Conservation (phyloP, 805 yeast genomes). For the Hermanozyma aechmeae region DNA sequence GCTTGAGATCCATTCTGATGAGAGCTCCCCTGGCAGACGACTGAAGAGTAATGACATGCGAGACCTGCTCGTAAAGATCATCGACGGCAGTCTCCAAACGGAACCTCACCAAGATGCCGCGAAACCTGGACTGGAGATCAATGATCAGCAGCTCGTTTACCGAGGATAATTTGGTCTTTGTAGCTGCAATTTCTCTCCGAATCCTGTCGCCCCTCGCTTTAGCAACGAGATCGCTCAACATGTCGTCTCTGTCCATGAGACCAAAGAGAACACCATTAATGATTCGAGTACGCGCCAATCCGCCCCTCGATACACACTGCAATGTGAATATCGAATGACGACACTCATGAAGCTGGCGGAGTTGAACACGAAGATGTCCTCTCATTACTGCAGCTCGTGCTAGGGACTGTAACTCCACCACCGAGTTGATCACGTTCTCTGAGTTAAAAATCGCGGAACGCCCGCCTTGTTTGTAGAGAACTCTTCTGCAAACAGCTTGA, state of each 20-base stretch:
- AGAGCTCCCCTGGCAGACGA: constrained; percentile 40
- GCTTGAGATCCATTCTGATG: constrained; percentile 26
- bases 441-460: too few species aligned
- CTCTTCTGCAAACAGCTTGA: background rate
- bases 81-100: constrained; percentile 44
- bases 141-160: constrained; percentile 18
- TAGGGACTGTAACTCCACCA: too few species aligned
- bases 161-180: constrained; percentile 9
- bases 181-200: constrained; percentile 16
- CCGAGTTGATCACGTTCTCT: too few species aligned
- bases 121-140: constrained; percentile 45
- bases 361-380: too few species aligned
- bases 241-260: constrained; percentile 28
- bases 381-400: too few species aligned
- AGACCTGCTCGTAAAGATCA: constrained; percentile 38
- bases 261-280: constrained; percentile 35
- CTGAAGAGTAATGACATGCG: constrained; percentile 40
- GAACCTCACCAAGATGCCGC: constrained; percentile 59
- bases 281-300: constrained; percentile 30
- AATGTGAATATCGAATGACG: too few species aligned
- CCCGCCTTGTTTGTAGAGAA: too few species aligned
- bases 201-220: constrained; percentile 33
- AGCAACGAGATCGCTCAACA: constrained; percentile 31
- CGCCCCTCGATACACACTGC: constrained; percentile 39
- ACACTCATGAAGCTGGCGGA: too few species aligned